phyloP scores from a whole-genome alignment of 2,329 filamentous ascomycete species.

The Phaeosphaeria sp. region DNA sequence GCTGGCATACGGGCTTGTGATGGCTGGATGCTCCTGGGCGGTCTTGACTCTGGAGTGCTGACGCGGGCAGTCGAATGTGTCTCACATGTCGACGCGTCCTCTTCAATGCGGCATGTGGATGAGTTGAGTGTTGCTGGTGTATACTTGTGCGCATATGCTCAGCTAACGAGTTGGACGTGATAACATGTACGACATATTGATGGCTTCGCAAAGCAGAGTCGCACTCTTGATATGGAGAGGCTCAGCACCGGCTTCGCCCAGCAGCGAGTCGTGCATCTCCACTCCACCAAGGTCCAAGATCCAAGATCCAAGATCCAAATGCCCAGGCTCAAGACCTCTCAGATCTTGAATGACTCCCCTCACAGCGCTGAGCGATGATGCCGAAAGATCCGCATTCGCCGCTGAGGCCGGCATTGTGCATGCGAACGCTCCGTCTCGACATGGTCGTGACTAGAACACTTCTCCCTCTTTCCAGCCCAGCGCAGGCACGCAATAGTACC shows the following conservation, averaged over 20 bases:
- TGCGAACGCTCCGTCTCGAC: not conserved
- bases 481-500: not conserved
- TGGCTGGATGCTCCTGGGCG: not conserved
- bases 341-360: not conserved
- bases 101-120: not conserved
- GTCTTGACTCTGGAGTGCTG: not conserved
- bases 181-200: not conserved
- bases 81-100: not conserved
- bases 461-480: not conserved
- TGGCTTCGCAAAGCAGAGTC: not conserved
- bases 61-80: not conserved
- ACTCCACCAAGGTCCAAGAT: not conserved
- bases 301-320: constrained; percentile 1
- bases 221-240: too few species aligned
- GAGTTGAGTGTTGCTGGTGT: not conserved
- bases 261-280: not conserved
- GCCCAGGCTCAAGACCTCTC: not conserved
- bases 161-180: not conserved
- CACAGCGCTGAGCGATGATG: not conserved
- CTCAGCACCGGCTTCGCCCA: not conserved
- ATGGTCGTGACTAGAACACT: not conserved
- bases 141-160: not conserved
- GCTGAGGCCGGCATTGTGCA: not conserved
- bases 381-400: not conserved
- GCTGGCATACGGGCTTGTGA: not conserved